Base-by-base conservation (phyloP, 345 rosid species). In the Conringia planisiliqua region DNA sequence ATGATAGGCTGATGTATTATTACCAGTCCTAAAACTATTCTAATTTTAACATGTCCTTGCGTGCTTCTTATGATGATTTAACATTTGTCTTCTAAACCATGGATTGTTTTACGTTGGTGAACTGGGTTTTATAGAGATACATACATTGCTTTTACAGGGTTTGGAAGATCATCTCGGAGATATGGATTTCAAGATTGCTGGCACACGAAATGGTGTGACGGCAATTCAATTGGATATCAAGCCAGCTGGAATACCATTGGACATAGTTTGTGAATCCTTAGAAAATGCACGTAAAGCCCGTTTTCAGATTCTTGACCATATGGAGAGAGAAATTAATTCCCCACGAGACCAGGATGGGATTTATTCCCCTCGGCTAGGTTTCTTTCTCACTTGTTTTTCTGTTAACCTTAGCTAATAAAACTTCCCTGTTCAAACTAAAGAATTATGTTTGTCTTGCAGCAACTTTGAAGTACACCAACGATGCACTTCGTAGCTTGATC, bases 121-220 rank as follows among this genome's bases (percentile, higher is more conserved):
- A 47, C 32, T 75, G 35, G 32, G 32, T 39, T 43, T 57, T 35
- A 70, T 26, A 9, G 70, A 35, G 10, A 12, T 16, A 17, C 52
- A 20, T 71, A 22, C 36, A 32, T 52, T 51, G 24, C 17, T 18
- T 76, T 68, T 66, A 16, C 74, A 95, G 97, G 99, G 99, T 56
- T 80, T 95, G 58, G 99, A 95, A 88, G 99, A 95, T 84, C 99
- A 95, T 84, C 76, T 92, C 13, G 99, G 99, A 67, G 99, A 95
- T 76, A 95, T 95, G 97, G 99, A 95, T 78, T 95, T 95, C 82
- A 95, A 95, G 83, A 88, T 95, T 75, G 93, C 99, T 39, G 99
- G 99, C 62, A 95, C 97, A 14, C 81, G 92, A 73, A 86, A 81
- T 52, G 97, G 99, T 76, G 82, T 95, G 59, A 92, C 96, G 0